phyloP scores from a whole-genome alignment of 805 yeast species.

The Saccharomycopsis fibuligera region DNA sequence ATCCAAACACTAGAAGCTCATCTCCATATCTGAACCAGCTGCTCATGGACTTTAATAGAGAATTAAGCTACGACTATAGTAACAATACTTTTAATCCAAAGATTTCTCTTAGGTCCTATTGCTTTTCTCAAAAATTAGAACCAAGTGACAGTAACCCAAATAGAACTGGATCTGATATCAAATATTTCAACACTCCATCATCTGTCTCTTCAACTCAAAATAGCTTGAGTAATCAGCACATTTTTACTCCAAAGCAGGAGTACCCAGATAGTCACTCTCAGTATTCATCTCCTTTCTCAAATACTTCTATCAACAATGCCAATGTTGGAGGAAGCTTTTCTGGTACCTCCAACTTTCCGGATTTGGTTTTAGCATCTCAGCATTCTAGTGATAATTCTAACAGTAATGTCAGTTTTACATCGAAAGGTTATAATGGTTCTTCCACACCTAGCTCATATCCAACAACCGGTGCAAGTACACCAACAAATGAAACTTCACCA shows the following conservation, averaged over 20 bases:
- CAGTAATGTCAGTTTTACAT: not conserved
- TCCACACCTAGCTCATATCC: not conserved
- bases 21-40: no score
- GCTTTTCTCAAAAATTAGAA: conserved; percentile 12
- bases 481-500: not conserved
- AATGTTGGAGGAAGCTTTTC: not conserved
- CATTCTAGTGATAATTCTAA: not conserved
- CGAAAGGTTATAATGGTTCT: not conserved
- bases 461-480: not conserved
- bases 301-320: not conserved
- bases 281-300: not conserved
- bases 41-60: conserved; percentile 14
- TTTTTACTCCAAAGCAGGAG: not conserved
- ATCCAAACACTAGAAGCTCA: no score
- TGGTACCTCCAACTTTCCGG: not conserved
- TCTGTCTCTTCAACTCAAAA: not conserved
- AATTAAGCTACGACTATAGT: conserved; percentile 17
- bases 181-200: not conserved
- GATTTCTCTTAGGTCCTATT: conserved; percentile 20
- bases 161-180: not conserved
- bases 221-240: no score
- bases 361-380: no score
- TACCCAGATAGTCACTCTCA: not conserved
- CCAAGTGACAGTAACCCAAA: no score
- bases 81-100: conserved; percentile 21